Base-by-base conservation (phyloP, 2,329 filamentous ascomycete species). In the Cryphonectria parasitica region DNA sequence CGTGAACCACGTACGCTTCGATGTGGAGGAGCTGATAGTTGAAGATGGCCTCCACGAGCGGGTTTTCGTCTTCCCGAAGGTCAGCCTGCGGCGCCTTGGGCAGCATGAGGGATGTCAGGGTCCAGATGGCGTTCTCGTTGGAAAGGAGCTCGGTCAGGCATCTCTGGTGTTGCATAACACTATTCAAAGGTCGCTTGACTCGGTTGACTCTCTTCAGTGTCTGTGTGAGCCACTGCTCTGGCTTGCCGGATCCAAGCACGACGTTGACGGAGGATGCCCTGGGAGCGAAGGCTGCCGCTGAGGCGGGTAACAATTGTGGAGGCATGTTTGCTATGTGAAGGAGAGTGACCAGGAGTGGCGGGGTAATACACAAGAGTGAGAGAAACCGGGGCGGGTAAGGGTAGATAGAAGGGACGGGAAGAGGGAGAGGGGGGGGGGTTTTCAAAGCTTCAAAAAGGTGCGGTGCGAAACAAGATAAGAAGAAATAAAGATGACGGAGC, bases 1-100 rank as follows among this genome's bases (percentile, higher is more conserved):
- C 94, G 82, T 98, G 95, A 73, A 99, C 96, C 76, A 98, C 95
- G 81, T 99, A 99, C 67, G 96, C 96, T 83, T 98, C 95, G 76
- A 98, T 85, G 80, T 98, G 94, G 78, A 98, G 86, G 79, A 98
- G 89, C 84, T 97, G 92, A 82, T 95, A 96, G 87, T 97, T 97
- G 88, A 92, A 94, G 74, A 98, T 84, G 74, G 92, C 93, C 83
- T 98, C 94, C 75, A 95, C 87, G 74, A 97, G 85, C 62, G 92
- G 92, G 79, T 97, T 93, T 66, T 89, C 84, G 79, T 98, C 94
- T 81, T 91, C 91, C 81, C 89, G 90, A 79, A 97, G 87, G 76
- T 98, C 93, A 56, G 93, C 84, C 77, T 97, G 93, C 73, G 95
- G 94, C 31, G 91, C 90, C 84, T 97, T 97, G 78, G 94, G 89